These are phyloP conservation scores for Citeromyces siamensis DNA, from an alignment of 1,139 yeast genomes.

Conservation along the genomic window DNA sequence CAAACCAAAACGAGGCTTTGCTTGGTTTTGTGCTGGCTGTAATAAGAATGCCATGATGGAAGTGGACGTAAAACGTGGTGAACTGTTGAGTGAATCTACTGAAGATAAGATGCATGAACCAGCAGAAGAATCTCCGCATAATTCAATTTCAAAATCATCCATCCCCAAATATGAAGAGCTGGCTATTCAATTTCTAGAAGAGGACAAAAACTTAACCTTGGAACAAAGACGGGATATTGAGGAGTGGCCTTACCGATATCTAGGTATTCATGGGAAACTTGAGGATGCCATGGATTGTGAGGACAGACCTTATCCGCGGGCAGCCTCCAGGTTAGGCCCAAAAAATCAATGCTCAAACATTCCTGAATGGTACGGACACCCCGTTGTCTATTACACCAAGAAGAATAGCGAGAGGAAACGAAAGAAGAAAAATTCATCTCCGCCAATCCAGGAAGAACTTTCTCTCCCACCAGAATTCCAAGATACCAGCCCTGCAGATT, in stretches of 20 bases:
- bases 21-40: constrained; percentile 88
- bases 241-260: constrained; percentile 75
- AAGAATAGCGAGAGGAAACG: constrained; percentile 10
- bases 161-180: constrained; percentile 51
- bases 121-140: neutral
- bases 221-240: constrained; percentile 38
- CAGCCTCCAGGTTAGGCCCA: constrained; percentile 66
- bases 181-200: constrained; percentile 38
- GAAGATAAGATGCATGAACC: constrained; percentile 2
- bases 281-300: constrained; percentile 75
- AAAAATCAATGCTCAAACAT: constrained; percentile 61
- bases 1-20: constrained; percentile 81
- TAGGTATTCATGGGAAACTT: constrained; percentile 64
- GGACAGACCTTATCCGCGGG: constrained; percentile 75
- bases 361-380: constrained; percentile 57
- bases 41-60: constrained; percentile 34
- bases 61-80: constrained; percentile 22
- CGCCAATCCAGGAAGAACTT: constrained; percentile 18
- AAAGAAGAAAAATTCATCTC: constrained; percentile 9
- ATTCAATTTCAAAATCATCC: constrained; percentile 6
- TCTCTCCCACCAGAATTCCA: constrained; percentile 35
- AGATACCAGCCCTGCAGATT: constrained; percentile 28
- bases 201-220: constrained; percentile 28
- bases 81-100: constrained; percentile 15
- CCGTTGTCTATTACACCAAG: constrained; percentile 54